Percentiles rank a stretch among this genome's conserved stretches.
These are phyloP conservation scores for Neoboletus subvelutipes DNA, from an alignment of 768 basidiomycete species.

Conservation along the genomic window DNA sequence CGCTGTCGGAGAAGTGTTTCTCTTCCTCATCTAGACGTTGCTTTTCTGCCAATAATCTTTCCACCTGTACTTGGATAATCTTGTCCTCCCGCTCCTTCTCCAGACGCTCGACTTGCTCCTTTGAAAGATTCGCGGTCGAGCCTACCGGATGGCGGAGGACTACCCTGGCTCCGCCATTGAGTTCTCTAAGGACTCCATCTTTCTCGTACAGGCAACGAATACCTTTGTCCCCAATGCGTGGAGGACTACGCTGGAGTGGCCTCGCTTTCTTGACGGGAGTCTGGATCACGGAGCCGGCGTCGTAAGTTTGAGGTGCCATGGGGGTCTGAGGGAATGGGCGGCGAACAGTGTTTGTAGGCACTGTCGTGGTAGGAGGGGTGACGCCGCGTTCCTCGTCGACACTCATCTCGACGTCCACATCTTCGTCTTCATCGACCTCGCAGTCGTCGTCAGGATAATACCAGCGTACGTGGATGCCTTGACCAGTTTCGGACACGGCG, in stretches of 20 bases:
- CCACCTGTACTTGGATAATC: slow-evolving; percentile 11
- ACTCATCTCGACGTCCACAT: slow-evolving; percentile 5
- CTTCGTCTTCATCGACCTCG: slow-evolving; percentile 10
- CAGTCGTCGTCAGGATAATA: slow-evolving; percentile 10
- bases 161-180: slow-evolving; percentile 17
- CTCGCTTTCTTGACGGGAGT: slow-evolving; percentile 30
- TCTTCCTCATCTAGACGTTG: slow-evolving; percentile 7
- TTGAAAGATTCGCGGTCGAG: slow-evolving; percentile 23
- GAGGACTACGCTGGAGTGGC: slow-evolving; percentile 30
- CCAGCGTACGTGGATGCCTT: slow-evolving; percentile 24
- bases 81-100: slow-evolving; percentile 10
- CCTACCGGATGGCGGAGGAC: slow-evolving; percentile 25
- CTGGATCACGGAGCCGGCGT: slow-evolving; percentile 31
- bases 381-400: slow-evolving; percentile 18
- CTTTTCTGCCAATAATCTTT: slow-evolving; percentile 15
- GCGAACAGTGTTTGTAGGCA: not conserved
- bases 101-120: slow-evolving; percentile 24
- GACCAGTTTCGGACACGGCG: slow-evolving; percentile 22
- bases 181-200: slow-evolving; percentile 9
- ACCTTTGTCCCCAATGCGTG: slow-evolving; percentile 30
- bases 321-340: slow-evolving; percentile 22
- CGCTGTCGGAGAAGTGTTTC: slow-evolving; percentile 1
- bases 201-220: slow-evolving; percentile 23
- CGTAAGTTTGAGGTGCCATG: slow-evolving; percentile 16
- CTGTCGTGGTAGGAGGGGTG: slow-evolving; percentile 10